These are phyloP conservation scores for Annulohypoxylon moriforme DNA, from an alignment of 495 filamentous ascomycete species.

Conservation along the genomic window DNA sequence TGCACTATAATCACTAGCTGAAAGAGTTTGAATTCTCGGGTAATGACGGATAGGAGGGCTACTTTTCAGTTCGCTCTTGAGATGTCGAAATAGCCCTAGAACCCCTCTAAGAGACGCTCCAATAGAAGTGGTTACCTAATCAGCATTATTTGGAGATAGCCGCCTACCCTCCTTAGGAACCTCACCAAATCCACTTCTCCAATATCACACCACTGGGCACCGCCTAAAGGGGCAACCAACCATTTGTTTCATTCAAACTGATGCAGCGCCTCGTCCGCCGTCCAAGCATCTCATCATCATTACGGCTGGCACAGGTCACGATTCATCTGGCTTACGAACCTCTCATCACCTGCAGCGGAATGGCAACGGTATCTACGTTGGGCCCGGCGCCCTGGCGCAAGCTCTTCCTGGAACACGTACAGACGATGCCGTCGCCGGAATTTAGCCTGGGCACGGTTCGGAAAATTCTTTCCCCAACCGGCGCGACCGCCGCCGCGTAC, in stretches of 20 bases:
- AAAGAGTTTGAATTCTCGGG: neutral
- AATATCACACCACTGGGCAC: conserved; percentile 3
- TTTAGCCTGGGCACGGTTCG: conserved; percentile 79
- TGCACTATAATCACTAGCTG: neutral
- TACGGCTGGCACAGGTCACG: conserved; percentile 33
- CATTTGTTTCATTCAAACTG: neutral
- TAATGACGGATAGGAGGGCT: neutral
- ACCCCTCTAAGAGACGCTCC: too few relatives aligned
- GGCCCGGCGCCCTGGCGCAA: conserved; percentile 70
- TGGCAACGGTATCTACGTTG: conserved; percentile 30
- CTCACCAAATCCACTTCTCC: neutral
- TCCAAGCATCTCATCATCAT: conserved; percentile 16
- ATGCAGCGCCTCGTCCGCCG: conserved; percentile 31
- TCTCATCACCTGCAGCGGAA: conserved; percentile 7
- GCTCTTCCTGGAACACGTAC: conserved; percentile 72
- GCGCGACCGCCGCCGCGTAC: conserved; percentile 18
- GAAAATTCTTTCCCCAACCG: conserved; percentile 44
- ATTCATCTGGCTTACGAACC: conserved; percentile 1
- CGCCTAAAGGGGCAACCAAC: neutral
- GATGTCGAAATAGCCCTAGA: neutral
- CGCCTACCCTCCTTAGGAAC: neutral
- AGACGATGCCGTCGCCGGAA: conserved; percentile 68
- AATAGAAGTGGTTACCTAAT: conserved; percentile 8
- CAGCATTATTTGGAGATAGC: neutral
- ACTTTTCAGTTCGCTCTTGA: neutral